These are phyloP conservation scores for Penstemon barbatus DNA, from an alignment of 257 asterid genomes.

Conservation along the genomic window DNA sequence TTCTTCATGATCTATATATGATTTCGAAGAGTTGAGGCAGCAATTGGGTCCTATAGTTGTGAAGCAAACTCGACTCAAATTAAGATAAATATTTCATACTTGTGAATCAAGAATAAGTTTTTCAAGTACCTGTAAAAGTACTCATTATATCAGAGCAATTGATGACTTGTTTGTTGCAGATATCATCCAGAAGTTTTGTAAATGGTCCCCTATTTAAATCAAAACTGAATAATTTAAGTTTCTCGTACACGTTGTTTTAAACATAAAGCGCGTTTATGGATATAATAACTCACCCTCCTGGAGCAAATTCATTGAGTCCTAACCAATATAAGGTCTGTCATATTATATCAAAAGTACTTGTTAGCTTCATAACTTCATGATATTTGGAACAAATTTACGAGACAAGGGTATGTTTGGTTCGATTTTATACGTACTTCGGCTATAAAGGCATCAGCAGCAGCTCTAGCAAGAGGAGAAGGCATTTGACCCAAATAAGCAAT, in stretches of 20 bases:
- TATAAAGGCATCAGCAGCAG: conserved; percentile 49
- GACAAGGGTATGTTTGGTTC: too few species aligned
- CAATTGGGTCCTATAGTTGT: conserved; percentile 60
- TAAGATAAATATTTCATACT: neutral
- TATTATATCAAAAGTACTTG: neutral
- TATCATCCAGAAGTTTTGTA: conserved; percentile 50
- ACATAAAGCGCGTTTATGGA: neutral
- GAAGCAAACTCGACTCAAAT: neutral
- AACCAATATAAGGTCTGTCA: conserved; percentile 57
- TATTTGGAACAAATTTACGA: too few species aligned
- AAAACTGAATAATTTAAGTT: neutral
- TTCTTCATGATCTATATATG: conserved; percentile 44
- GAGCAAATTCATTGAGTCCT: conserved; percentile 58
- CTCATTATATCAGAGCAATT: conserved; percentile 52
- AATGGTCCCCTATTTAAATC: conserved; percentile 47
- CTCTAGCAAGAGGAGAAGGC: conserved; percentile 56
- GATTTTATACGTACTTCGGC: conserved; percentile 49
- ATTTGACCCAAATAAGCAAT: conserved; percentile 67
- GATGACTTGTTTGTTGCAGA: conserved; percentile 46
- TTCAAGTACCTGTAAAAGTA: conserved; percentile 51
- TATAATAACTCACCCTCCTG: conserved; percentile 39
- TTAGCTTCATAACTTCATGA: neutral
- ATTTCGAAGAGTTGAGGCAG: conserved; percentile 56
- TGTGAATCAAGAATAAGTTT: neutral
- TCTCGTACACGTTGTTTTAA: neutral